Percentiles rank a stretch among this genome's conserved stretches.
Evolutionary conservation across 2,329 filamentous ascomycete genomes (phyloP).

Genomic region (Fusarium sacchari): DNA sequence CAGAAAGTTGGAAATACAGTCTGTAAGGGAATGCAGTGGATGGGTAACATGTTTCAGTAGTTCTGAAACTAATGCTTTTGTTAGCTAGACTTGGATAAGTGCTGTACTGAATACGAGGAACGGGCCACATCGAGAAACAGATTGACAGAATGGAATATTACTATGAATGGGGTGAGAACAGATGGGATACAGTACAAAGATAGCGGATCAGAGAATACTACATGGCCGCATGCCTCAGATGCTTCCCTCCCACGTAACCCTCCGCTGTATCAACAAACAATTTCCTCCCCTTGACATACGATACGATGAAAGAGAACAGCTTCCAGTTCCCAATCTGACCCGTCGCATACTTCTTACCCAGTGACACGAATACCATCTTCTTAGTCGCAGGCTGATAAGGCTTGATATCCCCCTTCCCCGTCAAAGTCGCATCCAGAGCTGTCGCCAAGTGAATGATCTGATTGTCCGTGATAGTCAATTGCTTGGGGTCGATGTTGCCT

Average conservation of each 20-base stretch:
- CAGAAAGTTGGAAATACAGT: conserved; percentile 9
- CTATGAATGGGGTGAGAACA: background rate
- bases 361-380: conserved; percentile 45
- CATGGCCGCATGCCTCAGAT: conserved; percentile 44
- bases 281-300: conserved; percentile 48
- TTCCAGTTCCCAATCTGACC: conserved; percentile 50
- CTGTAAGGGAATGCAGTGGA: background rate
- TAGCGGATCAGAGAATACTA: conserved; percentile 8
- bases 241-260: conserved; percentile 45
- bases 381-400: conserved; percentile 39
- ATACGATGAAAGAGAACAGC: conserved; percentile 46
- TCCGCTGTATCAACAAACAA: conserved; percentile 47
- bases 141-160: background rate
- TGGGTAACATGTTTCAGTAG: background rate
- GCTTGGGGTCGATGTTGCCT: conserved; percentile 53
- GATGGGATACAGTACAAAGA: background rate
- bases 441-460: conserved; percentile 48
- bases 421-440: conserved; percentile 45
- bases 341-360: conserved; percentile 43
- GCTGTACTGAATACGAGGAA: background rate
- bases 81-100: background rate
- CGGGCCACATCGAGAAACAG: background rate
- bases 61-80: background rate
- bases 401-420: conserved; percentile 4
- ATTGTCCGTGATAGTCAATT: conserved; percentile 46